phyloP scores from a whole-genome alignment of 129 eudicot genomes.

The Pulicaria dysenterica region DNA sequence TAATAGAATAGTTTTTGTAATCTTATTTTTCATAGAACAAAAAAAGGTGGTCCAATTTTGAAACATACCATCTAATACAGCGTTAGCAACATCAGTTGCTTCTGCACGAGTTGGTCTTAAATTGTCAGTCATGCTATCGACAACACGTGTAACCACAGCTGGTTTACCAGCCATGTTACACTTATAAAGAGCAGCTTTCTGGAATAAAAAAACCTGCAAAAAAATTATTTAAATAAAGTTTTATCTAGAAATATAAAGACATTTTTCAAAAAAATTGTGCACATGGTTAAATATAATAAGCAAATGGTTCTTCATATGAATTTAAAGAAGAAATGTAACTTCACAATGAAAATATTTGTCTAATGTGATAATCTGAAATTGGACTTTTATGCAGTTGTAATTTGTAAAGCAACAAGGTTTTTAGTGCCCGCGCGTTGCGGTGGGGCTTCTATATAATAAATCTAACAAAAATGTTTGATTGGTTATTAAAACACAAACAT shows the following conservation, averaged over 20 bases:
- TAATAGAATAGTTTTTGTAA: too few relatives aligned
- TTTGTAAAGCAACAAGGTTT: too few relatives aligned
- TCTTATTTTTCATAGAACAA: too few relatives aligned
- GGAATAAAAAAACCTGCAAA: conserved; percentile 66
- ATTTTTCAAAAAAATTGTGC: background rate
- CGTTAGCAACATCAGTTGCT: conserved; percentile 85
- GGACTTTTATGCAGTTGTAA: background rate
- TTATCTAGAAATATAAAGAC: background rate
- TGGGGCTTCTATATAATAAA: too few relatives aligned
- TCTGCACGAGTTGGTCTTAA: conserved; percentile 81
- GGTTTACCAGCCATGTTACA: conserved; percentile 82
- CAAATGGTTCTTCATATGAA: conserved; percentile 4
- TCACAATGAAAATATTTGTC: background rate
- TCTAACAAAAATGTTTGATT: too few relatives aligned
- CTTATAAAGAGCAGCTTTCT: conserved; percentile 67
- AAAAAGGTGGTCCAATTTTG: too few relatives aligned
- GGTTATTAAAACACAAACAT: too few relatives aligned
- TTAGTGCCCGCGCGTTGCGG: too few relatives aligned
- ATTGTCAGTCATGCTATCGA: conserved; percentile 75
- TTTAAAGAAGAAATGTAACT: background rate
- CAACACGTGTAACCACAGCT: conserved; percentile 77
- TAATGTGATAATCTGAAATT: background rate
- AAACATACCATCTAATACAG: conserved; percentile 63
- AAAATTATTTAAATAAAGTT: background rate
- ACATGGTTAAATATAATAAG: background rate